A percentile compares a stretch with the other conserved stretches of the same genome.
Evolutionary conservation across 306 rosid species (phyloP).

Genomic region (Prosopis cineraria): DNA sequence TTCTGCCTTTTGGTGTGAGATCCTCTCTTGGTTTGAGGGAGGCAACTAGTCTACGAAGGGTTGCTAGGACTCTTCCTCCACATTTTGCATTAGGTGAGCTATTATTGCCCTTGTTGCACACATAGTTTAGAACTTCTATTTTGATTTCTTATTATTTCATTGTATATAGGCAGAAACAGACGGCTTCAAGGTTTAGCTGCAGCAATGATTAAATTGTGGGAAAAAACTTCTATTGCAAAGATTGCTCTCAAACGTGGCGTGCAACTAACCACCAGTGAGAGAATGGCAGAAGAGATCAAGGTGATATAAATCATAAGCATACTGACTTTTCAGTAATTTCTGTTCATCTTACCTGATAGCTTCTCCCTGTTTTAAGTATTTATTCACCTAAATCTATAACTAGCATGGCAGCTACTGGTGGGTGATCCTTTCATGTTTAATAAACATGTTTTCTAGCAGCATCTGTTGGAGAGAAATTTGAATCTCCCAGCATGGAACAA

Average conservation of each 20-base stretch:
- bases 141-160: slow-evolving; percentile 33
- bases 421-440: background rate
- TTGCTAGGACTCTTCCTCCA: slow-evolving; percentile 95
- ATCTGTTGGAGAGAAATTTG: background rate
- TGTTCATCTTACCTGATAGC: slow-evolving; percentile 5
- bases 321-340: slow-evolving; percentile 20
- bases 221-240: slow-evolving; percentile 83
- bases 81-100: slow-evolving; percentile 90
- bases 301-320: slow-evolving; percentile 48
- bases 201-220: slow-evolving; percentile 89
- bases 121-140: slow-evolving; percentile 23
- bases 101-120: slow-evolving; percentile 23
- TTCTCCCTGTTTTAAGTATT: background rate
- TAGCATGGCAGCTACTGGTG: slow-evolving; percentile 9
- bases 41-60: slow-evolving; percentile 78
- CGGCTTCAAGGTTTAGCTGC: slow-evolving; percentile 92
- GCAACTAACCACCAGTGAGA: slow-evolving; percentile 93
- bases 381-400: slow-evolving; percentile 23
- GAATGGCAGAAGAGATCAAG: slow-evolving; percentile 99
- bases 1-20: slow-evolving; percentile 94
- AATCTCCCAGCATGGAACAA: background rate
- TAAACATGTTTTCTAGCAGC: slow-evolving; percentile 7
- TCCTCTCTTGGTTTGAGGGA: slow-evolving; percentile 70
- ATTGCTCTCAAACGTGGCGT: slow-evolving; percentile 98
- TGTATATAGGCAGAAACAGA: slow-evolving; percentile 76